Conservation (phyloP, 495 filamentous ascomycete species). For the Aspergillus leporis region DNA sequence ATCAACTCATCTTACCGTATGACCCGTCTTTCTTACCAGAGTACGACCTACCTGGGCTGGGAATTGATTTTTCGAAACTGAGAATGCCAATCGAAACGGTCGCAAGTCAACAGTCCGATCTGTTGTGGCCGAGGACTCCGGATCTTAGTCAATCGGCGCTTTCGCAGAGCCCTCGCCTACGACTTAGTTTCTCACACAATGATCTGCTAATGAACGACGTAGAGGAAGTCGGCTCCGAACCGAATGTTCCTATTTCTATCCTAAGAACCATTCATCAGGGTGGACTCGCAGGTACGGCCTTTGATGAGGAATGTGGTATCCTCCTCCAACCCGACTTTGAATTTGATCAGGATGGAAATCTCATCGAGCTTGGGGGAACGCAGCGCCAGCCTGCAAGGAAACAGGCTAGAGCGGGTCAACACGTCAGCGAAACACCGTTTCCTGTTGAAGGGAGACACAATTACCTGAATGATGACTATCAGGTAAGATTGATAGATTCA, state of each 20-base stretch:
- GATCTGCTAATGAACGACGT: conserved; percentile 24
- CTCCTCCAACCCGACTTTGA: conserved; percentile 64
- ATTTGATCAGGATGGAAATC: conserved; percentile 65
- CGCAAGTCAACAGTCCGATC: conserved; percentile 21
- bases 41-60: conserved; percentile 54
- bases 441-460: conserved; percentile 15
- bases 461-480: conserved; percentile 18
- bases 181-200: conserved; percentile 35
- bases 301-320: conserved; percentile 50
- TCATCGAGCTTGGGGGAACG: conserved; percentile 41
- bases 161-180: conserved; percentile 30
- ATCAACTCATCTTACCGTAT: conserved; percentile 75
- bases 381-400: conserved; percentile 8
- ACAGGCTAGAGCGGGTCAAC: conserved; percentile 5
- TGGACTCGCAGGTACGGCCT: conserved; percentile 16
- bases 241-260: conserved; percentile 23
- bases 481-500: conserved; percentile 23
- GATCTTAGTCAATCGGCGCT: conserved; percentile 29
- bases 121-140: conserved; percentile 31
- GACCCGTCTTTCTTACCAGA: conserved; percentile 87
- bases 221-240: conserved; percentile 24
- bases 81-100: conserved; percentile 10
- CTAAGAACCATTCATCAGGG: conserved; percentile 24
- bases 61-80: conserved; percentile 51
- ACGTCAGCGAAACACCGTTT: conserved; percentile 31